Conservation (phyloP, 2,329 filamentous ascomycete species). For the Zalaria sp. region DNA sequence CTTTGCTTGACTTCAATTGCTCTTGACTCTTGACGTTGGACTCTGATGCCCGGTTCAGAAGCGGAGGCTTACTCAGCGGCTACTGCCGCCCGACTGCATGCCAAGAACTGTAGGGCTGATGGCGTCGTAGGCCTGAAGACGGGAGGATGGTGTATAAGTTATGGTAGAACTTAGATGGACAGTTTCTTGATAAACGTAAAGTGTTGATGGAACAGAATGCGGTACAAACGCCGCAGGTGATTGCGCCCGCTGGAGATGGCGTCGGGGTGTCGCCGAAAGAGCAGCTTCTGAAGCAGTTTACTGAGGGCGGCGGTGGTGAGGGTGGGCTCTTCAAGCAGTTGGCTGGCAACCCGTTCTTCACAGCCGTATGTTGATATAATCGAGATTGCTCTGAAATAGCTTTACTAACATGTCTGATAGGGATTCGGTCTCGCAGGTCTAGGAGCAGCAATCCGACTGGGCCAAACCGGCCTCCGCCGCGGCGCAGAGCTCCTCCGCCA, state of each 20-base stretch:
- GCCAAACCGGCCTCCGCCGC: constrained; percentile 60
- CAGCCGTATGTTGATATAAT: constrained; percentile 25
- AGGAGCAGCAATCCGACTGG: constrained; percentile 67
- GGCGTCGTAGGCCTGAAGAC: too few relatives aligned
- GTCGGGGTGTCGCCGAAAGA: constrained; percentile 6
- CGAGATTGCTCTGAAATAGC: too few relatives aligned
- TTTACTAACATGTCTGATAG: background rate
- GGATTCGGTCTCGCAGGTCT: constrained; percentile 82
- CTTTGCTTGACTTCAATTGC: too few relatives aligned
- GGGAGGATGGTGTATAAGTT: too few relatives aligned
- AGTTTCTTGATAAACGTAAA: background rate
- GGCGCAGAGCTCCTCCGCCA: constrained; percentile 63
- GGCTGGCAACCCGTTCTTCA: constrained; percentile 38
- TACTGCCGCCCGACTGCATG: too few relatives aligned
- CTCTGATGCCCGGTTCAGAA: too few relatives aligned
- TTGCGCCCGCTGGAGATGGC: constrained; percentile 4
- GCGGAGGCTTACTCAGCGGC: too few relatives aligned
- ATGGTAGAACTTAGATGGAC: too few relatives aligned
- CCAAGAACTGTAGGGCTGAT: too few relatives aligned
- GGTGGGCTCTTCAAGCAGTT: constrained; percentile 30
- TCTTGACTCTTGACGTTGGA: too few relatives aligned
- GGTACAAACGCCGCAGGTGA: constrained; percentile 9
- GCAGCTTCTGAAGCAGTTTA: constrained; percentile 23
- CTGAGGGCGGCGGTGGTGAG: constrained; percentile 18
- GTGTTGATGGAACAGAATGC: constrained; percentile 21